These are phyloP conservation scores for Globisporangium apiculatum DNA, from an alignment of 352 stramenopile genomes.

Conservation along the genomic window DNA sequence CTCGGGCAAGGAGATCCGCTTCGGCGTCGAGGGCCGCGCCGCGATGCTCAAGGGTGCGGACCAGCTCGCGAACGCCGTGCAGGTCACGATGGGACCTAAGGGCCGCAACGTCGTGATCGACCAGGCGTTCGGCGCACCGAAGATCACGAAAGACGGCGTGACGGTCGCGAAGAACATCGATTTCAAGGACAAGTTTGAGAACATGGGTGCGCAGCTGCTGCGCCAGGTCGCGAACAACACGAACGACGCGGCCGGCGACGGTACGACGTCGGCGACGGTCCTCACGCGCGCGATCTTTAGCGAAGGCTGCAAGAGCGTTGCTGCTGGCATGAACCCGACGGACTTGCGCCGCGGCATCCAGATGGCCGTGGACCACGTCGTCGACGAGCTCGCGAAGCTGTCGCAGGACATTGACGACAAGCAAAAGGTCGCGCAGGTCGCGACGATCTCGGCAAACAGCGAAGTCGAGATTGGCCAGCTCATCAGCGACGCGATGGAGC, in stretches of 20 bases:
- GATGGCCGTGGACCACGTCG: slow-evolving; percentile 95
- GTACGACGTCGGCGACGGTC: slow-evolving; percentile 99
- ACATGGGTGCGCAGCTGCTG: slow-evolving; percentile 67
- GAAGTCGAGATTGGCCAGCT: slow-evolving; percentile 97
- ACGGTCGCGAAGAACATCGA: slow-evolving; percentile 71
- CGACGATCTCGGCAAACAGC: slow-evolving; percentile 99
- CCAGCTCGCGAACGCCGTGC: slow-evolving; percentile 97
- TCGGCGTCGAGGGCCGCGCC: slow-evolving; percentile 96
- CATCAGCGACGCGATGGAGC: slow-evolving; percentile 99
- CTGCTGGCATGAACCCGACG: slow-evolving; percentile 99
- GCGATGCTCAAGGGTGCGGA: slow-evolving; percentile 98
- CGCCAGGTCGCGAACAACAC: slow-evolving; percentile 94
- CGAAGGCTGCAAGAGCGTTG: slow-evolving; percentile 98
- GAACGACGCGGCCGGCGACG: slow-evolving; percentile 99
- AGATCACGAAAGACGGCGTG: slow-evolving; percentile 79
- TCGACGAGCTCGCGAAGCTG: slow-evolving; percentile 93
- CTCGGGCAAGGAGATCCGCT: slow-evolving; percentile 98
- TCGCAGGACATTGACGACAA: slow-evolving; percentile 97
- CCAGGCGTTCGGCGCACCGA: slow-evolving; percentile 86
- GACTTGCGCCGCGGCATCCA: slow-evolving; percentile 98
- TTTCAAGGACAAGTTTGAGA: slow-evolving; percentile 80
- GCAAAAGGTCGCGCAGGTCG: slow-evolving; percentile 99
- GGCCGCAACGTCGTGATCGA: slow-evolving; percentile 99
- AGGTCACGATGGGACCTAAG: slow-evolving; percentile 99
- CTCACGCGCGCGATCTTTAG: slow-evolving; percentile 98